phyloP scores from a whole-genome alignment of 768 basidiomycete genomes.

The Cystoderma amianthinum region DNA sequence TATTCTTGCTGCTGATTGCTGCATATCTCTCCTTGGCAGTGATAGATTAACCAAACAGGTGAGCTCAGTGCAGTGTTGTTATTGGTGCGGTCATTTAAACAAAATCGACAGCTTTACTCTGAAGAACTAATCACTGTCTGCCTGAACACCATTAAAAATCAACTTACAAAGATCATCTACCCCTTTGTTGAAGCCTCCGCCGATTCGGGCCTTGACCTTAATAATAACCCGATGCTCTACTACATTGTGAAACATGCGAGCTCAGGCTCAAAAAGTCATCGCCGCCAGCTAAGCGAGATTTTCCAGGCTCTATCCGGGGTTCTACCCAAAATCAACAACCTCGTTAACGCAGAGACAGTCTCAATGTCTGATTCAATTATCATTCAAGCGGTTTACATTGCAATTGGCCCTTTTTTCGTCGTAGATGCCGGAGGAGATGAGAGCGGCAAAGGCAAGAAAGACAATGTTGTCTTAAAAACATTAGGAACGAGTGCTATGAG shows the following conservation, averaged over 20 bases:
- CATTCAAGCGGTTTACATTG: constrained; percentile 88
- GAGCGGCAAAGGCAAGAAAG: constrained; percentile 36
- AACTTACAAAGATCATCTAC: constrained; percentile 73
- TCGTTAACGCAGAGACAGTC: constrained; percentile 66
- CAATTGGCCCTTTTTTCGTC: constrained; percentile 92
- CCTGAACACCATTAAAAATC: constrained; percentile 71
- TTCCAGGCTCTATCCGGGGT: constrained; percentile 69
- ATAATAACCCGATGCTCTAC: constrained; percentile 41
- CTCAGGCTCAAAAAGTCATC: constrained; percentile 23
- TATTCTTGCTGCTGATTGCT: constrained; percentile 79
- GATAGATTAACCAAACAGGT: constrained; percentile 87
- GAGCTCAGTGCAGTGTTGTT: constrained; percentile 9
- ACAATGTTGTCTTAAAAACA: constrained; percentile 51
- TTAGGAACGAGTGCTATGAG: constrained; percentile 79
- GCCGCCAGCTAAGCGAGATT: constrained; percentile 54
- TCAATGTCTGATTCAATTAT: constrained; percentile 88
- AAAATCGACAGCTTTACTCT: constrained; percentile 68
- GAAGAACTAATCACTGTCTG: constrained; percentile 87
- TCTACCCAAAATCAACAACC: constrained; percentile 65
- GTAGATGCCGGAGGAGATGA: constrained; percentile 56
- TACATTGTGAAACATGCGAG: constrained; percentile 40
- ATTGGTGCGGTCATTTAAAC: not conserved
- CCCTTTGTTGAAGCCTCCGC: constrained; percentile 75
- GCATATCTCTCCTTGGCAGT: constrained; percentile 68
- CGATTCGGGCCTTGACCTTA: constrained; percentile 26